These are phyloP conservation scores for Citrus mangshanensis DNA, from an alignment of 345 rosid species.

Conservation along the genomic window DNA sequence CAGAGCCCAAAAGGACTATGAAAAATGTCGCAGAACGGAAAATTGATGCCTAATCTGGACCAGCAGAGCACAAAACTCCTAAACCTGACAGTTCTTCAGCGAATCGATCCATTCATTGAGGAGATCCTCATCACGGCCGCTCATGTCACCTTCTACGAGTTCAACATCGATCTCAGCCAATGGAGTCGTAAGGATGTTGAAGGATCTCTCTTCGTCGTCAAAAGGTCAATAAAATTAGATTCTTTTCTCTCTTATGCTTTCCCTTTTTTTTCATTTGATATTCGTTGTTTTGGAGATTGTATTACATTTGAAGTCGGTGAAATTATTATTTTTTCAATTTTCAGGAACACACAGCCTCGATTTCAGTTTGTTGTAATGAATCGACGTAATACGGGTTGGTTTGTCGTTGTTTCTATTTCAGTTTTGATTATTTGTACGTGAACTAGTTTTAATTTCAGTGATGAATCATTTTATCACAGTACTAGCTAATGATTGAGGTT, in stretches of 20 bases:
- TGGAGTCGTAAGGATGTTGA: slow-evolving; percentile 99
- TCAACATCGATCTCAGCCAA: slow-evolving; percentile 79
- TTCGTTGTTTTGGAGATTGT: background rate
- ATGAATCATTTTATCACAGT: too few relatives aligned
- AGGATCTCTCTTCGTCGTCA: slow-evolving; percentile 94
- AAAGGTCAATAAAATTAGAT: slow-evolving; percentile 41
- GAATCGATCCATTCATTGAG: slow-evolving; percentile 85
- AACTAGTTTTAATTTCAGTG: too few relatives aligned
- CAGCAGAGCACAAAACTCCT: slow-evolving; percentile 82
- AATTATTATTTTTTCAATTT: background rate
- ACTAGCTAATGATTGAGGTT: too few relatives aligned
- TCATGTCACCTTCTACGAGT: slow-evolving; percentile 94
- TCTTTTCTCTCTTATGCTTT: background rate
- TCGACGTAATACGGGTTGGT: too few relatives aligned
- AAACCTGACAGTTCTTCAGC: slow-evolving; percentile 86
- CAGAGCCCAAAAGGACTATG: background rate
- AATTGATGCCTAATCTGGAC: slow-evolving; percentile 92
- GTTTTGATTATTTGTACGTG: too few relatives aligned
- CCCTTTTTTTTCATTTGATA: background rate
- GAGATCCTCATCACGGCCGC: slow-evolving; percentile 95
- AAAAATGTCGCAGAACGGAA: slow-evolving; percentile 74
- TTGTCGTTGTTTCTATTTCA: too few relatives aligned
- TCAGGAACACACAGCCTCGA: background rate
- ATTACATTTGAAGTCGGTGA: background rate
- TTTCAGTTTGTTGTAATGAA: slow-evolving; percentile 29